These are phyloP conservation scores for Cucurbita ficifolia DNA, from an alignment of 306 rosid species.

Conservation along the genomic window DNA sequence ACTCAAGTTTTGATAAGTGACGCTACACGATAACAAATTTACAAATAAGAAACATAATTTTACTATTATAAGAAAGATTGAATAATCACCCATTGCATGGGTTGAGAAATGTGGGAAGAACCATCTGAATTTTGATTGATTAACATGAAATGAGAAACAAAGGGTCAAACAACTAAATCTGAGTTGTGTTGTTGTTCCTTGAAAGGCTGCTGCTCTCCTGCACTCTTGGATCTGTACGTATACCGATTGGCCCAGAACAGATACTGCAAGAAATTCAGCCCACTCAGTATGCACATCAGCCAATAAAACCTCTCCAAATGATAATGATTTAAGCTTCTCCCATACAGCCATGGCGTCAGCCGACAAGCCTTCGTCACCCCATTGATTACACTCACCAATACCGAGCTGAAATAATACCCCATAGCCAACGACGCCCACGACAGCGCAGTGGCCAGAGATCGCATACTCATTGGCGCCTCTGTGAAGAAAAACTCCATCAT, in stretches of 20 bases:
- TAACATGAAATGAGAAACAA: neutral
- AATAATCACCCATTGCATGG: neutral
- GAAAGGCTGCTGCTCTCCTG: neutral
- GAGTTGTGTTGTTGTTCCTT: neutral
- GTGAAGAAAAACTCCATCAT: slow-evolving; percentile 85
- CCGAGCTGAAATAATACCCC: slow-evolving; percentile 68
- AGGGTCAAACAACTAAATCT: neutral
- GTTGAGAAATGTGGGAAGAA: too few species aligned
- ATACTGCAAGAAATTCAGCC: slow-evolving; percentile 61
- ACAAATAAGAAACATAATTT: too few species aligned
- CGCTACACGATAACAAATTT: too few species aligned
- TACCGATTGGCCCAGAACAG: slow-evolving; percentile 58
- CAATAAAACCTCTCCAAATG: slow-evolving; percentile 74
- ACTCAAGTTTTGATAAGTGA: too few species aligned
- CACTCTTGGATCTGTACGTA: slow-evolving; percentile 32
- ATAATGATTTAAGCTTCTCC: slow-evolving; percentile 41
- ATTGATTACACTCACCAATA: slow-evolving; percentile 51
- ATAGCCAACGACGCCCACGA: slow-evolving; percentile 74
- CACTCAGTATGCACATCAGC: slow-evolving; percentile 79
- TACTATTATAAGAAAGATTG: too few species aligned
- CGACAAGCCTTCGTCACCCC: slow-evolving; percentile 27
- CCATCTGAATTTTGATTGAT: neutral
- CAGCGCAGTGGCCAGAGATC: slow-evolving; percentile 64
- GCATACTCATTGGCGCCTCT: slow-evolving; percentile 63
- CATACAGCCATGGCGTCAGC: slow-evolving; percentile 51